phyloP scores from a whole-genome alignment of 202 grass and related monocot species.

The Zizania palustris region DNA sequence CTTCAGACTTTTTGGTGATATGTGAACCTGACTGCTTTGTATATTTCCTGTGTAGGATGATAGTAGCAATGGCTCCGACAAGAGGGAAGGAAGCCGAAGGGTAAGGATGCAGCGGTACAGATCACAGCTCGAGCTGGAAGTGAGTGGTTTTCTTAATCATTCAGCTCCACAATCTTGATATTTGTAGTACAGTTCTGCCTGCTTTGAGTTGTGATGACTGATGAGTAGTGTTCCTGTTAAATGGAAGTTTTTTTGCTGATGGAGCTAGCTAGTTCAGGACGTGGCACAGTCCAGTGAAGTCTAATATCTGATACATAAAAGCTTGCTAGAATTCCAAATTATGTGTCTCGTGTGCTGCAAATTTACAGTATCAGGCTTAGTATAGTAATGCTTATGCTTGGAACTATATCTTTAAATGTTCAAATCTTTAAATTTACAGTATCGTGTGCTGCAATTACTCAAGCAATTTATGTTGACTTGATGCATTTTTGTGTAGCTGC shows the following conservation, averaged over 20 bases:
- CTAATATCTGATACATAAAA: background rate
- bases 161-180: slow-evolving; percentile 16
- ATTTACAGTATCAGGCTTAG: background rate
- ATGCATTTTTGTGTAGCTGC: background rate
- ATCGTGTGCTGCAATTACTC: background rate
- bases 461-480: background rate
- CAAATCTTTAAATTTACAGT: background rate
- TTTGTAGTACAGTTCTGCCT: background rate
- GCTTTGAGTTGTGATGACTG: background rate
- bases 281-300: background rate
- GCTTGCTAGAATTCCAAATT: background rate
- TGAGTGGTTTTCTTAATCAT: slow-evolving; percentile 38
- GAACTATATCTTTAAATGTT: too few species aligned
- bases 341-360: background rate
- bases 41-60: slow-evolving; percentile 50
- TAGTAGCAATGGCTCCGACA: slow-evolving; percentile 47
- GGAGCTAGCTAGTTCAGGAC: background rate
- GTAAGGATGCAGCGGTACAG: slow-evolving; percentile 53
- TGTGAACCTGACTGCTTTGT: slow-evolving; percentile 25
- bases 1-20: background rate
- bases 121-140: slow-evolving; percentile 73
- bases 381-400: background rate
- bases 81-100: slow-evolving; percentile 43
- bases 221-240: background rate
- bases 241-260: slow-evolving; percentile 8